Conservation (phyloP, 495 filamentous ascomycete species). For the Hyaloscypha finlandica region DNA sequence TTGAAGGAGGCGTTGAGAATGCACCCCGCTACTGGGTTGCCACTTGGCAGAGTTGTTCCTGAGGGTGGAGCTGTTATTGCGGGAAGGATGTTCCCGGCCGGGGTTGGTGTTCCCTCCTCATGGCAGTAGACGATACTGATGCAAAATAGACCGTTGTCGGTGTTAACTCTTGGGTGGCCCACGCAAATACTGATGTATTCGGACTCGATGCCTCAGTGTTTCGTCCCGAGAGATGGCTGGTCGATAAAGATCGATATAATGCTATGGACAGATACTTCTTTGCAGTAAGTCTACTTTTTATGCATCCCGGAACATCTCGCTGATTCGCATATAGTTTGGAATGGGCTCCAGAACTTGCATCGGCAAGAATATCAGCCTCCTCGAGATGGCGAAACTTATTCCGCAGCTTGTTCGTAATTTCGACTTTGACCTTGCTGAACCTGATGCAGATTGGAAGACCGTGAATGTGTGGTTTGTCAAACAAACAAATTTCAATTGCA, state of each 20-base stretch:
- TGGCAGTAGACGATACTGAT: neutral
- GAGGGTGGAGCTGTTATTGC: slow-evolving; percentile 48
- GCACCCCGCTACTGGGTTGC: slow-evolving; percentile 58
- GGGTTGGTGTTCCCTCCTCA: neutral
- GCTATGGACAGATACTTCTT: slow-evolving; percentile 37
- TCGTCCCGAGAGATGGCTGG: slow-evolving; percentile 60
- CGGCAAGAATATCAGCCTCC: slow-evolving; percentile 63
- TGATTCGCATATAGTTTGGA: slow-evolving; percentile 49
- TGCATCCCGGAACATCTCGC: neutral
- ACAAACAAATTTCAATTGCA: slow-evolving; percentile 8
- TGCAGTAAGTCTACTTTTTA: slow-evolving; percentile 35
- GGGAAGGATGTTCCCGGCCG: slow-evolving; percentile 54
- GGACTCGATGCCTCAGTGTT: slow-evolving; percentile 55
- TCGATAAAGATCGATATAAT: slow-evolving; percentile 11
- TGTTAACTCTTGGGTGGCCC: slow-evolving; percentile 64
- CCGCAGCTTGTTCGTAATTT: slow-evolving; percentile 62
- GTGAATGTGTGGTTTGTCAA: slow-evolving; percentile 15
- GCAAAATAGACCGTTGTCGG: slow-evolving; percentile 55
- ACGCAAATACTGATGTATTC: slow-evolving; percentile 55
- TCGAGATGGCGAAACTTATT: slow-evolving; percentile 67
- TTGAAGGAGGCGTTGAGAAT: slow-evolving; percentile 66
- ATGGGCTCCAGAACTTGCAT: slow-evolving; percentile 68
- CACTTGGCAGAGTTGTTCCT: slow-evolving; percentile 59
- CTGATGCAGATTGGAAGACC: neutral
- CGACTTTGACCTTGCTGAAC: slow-evolving; percentile 39